Base-by-base conservation (phyloP, 2,329 filamentous ascomycete genomes). In the Fusarium torreyae region DNA sequence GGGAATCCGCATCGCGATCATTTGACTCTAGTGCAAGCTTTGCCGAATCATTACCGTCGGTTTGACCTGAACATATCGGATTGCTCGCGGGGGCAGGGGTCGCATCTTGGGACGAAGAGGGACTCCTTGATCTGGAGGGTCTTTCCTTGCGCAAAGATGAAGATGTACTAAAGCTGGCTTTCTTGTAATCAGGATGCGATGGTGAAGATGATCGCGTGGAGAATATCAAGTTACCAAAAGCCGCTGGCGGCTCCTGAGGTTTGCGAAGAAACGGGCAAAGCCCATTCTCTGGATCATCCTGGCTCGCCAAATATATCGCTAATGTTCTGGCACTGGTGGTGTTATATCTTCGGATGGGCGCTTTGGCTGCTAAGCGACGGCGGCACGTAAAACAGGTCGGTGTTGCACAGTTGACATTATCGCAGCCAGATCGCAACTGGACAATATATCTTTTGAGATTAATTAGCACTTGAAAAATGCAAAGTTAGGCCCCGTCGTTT, bases 391-490 rank as follows among this genome's bases (percentile, higher is more conserved):
- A 91, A 81, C 94, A 97, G 15, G 93, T 95, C 15, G 93, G 81
- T 2, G 90, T 95, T 36, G 84, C 84, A 80, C 94, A 97, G 52
- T 85, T 83, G 54, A 85, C 82, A 68, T 87, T 88, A 66, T 88
- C 88, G 77, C 94, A 97, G 68, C 94, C 94, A 69, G 92, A 87
- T 58, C 94, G 88, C n/a, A 97, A 87, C 80, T 97, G 94, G 34
- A 88, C 84, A 50, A 94, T 89, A 76, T 92, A 97, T 74, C 92
- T 95, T 68, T 26, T 55, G 34, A 8, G 62, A 60, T 11, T 36
- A n/a, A 68, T 71, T 50, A 75, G 62, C 40, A 36, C 52, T 28
- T 11, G n/a, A 34, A 2, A 17, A 18, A 18, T 43, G 2, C 9
- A 8, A 39, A 17, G n/a, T 7, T 34, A 17, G n/a, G 20, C 2